Evolutionary conservation across 768 basidiomycete species (phyloP), one percentile per base, ranked within the genome.

Genomic region (Auricularia cornea): DNA sequence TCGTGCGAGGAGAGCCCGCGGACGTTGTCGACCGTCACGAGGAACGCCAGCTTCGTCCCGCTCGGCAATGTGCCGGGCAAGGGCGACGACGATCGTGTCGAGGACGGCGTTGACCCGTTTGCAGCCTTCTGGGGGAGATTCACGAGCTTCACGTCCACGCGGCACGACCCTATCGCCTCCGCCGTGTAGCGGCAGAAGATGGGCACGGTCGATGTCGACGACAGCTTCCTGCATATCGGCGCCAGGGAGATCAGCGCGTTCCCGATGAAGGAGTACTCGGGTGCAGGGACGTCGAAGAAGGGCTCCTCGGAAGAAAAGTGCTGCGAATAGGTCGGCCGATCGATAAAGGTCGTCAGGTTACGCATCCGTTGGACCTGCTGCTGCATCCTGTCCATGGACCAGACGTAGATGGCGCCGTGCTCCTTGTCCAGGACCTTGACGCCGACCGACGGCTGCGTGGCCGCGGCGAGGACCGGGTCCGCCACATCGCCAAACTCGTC

Each of bases 121-220:
- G 78, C 73, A 48, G 71, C 87, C 80, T 74, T 83, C 85, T 6
- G 74, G 2, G 88, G 79, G 48, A 84, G 73, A 66, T 86, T 92
- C 67, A 89, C 82, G 52, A 93, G 82, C 75, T 87, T 91, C 74
- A 97, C 81, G 67, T 89, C 86, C 61, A 97, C 80, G 28, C 93
- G 85, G 76, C 95, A 98, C 30, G 92, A 93, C 1, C 96, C 97
- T 67, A 98, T 94, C 1, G 95, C 95, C 72, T 98, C 96, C 57
- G 92, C 83, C 1, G 94, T 97, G 70, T 95, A 96, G 33, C 90
- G 86, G 71, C 93, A 96, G 73, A 93, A 92, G 70, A 99, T 94
- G 1, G 94, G 94, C 18, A 91, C 84, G 0, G 81, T 83, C n/a
- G 85, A 86, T 2, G 83, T 80, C 1, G 87, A 89, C 2, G 91